Conservation (phyloP, 306 rosid genomes). For the Prunus mume region DNA sequence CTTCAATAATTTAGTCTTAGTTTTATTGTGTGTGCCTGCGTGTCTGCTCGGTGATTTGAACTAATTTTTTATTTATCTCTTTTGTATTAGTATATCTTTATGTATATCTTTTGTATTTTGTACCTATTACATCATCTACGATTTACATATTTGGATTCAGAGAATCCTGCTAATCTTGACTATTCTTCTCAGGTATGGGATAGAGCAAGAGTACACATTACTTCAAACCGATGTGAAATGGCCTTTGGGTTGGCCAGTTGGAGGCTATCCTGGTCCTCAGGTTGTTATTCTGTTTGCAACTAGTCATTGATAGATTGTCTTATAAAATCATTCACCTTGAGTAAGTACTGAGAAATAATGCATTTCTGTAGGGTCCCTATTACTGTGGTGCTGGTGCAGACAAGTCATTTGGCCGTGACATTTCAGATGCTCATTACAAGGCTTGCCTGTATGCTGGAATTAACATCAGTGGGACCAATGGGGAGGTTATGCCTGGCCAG, state of each 20-base stretch:
- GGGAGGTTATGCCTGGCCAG: conserved; percentile 99
- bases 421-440: conserved; percentile 99
- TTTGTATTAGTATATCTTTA: neutral
- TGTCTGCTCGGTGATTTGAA: neutral
- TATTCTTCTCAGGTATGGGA: conserved; percentile 73
- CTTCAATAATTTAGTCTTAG: neutral
- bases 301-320: neutral
- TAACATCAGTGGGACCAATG: conserved; percentile 95
- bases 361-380: conserved; percentile 73
- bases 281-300: conserved; percentile 32
- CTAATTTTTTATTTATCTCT: neutral
- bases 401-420: conserved; percentile 98
- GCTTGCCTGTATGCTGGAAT: conserved; percentile 98
- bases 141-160: neutral
- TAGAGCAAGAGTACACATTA: conserved; percentile 98
- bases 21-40: neutral
- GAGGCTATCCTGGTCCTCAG: conserved; percentile 99
- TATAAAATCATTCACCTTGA: neutral
- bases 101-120: neutral
- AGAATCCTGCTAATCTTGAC: conserved; percentile 33
- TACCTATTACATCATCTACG: neutral
- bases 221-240: conserved; percentile 88
- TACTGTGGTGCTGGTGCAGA: conserved; percentile 96
- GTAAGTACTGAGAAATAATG: conserved; percentile 1
- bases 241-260: conserved; percentile 98